Evolutionary conservation across 2,329 filamentous ascomycete species (phyloP).

Genomic region (Chaetomiaceae sp.): DNA sequence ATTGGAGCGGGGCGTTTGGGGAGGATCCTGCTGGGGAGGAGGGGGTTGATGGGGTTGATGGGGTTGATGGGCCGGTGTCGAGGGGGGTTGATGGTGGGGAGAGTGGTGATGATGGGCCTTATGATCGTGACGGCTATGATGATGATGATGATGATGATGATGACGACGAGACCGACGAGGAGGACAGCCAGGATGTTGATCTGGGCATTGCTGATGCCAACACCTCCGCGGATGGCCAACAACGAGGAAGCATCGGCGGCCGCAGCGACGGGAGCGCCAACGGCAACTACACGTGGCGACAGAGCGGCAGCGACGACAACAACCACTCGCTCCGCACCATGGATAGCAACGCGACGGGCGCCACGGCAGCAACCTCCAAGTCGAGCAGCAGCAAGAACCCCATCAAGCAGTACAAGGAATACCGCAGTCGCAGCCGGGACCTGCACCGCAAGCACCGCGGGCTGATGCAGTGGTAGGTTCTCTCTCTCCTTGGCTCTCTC

Average conservation of each 20-base stretch:
- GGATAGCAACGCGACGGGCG: slow-evolving; percentile 37
- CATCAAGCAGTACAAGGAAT: slow-evolving; percentile 54
- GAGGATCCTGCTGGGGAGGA: slow-evolving; percentile 57
- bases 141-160: slow-evolving; percentile 11
- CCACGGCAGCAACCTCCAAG: slow-evolving; percentile 24
- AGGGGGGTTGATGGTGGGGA: background rate
- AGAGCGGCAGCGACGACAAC: slow-evolving; percentile 7
- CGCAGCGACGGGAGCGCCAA: background rate
- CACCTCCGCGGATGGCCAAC: background rate
- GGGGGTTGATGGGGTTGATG: slow-evolving; percentile 33
- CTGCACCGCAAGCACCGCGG: slow-evolving; percentile 83
- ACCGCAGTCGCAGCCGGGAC: slow-evolving; percentile 63
- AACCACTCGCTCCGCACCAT: slow-evolving; percentile 33
- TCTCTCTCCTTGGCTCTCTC: background rate
- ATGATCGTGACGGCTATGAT: background rate
- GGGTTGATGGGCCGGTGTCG: slow-evolving; percentile 28
- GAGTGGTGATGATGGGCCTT: too few relatives aligned
- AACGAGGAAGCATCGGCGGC: background rate
- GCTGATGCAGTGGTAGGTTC: slow-evolving; percentile 75
- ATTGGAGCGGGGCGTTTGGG: slow-evolving; percentile 85
- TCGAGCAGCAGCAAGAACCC: slow-evolving; percentile 44
- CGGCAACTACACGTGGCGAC: slow-evolving; percentile 12
- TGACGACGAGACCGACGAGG: too few relatives aligned
- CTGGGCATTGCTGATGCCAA: slow-evolving; percentile 23
- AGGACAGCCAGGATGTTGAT: too few relatives aligned